These are phyloP conservation scores for Chlorella sp. DNA, from an alignment of 139 green algal genomes.

Conservation along the genomic window DNA sequence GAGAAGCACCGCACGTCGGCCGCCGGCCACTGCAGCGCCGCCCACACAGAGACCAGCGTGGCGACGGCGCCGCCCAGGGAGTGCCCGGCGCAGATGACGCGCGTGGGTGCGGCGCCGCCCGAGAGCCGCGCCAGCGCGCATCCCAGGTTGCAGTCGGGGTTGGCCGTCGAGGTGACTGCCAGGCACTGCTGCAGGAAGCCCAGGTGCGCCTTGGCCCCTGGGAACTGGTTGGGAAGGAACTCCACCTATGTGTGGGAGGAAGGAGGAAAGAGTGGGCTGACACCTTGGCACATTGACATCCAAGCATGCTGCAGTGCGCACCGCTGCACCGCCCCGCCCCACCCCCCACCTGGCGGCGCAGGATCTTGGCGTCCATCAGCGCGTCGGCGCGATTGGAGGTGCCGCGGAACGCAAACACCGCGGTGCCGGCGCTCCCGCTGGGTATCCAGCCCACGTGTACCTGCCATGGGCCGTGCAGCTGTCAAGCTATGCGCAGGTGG, in stretches of 20 bases:
- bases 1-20: not conserved
- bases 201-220: not conserved
- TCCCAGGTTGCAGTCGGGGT: no score
- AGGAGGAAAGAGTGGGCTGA: no score
- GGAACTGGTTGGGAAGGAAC: not conserved
- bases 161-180: no score
- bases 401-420: not conserved
- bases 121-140: not conserved
- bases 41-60: not conserved
- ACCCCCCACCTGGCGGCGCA: not conserved
- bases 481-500: no score
- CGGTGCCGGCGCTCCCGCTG: not conserved
- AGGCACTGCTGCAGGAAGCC: slow-evolving; percentile 5
- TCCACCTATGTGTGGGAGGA: no score
- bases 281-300: no score
- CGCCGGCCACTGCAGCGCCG: not conserved
- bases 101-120: not conserved
- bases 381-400: not conserved
- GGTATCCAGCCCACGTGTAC: no score
- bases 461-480: no score
- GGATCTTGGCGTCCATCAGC: not conserved
- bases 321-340: no score
- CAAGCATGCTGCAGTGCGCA: not conserved
- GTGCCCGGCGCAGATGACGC: not conserved
- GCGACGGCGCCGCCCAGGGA: not conserved